phyloP scores from a whole-genome alignment of 2,329 filamentous ascomycete genomes.

The Botrytis pseudocinerea region DNA sequence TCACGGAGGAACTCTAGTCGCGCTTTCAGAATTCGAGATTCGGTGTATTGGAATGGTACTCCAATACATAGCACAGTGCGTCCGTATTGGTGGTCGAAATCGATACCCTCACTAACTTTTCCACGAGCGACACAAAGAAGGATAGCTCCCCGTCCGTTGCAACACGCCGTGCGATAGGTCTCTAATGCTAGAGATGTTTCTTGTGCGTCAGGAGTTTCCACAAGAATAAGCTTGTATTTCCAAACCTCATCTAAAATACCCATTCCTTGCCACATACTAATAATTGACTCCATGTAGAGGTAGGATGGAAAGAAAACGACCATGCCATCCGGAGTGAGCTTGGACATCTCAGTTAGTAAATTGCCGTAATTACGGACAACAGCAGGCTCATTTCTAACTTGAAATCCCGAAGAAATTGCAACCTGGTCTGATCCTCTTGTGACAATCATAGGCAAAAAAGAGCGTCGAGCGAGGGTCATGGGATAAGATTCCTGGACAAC shows the following conservation, averaged over 20 bases:
- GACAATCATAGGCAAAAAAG: slow-evolving; percentile 98
- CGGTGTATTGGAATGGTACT: slow-evolving; percentile 97
- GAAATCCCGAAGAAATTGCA: slow-evolving; percentile 88
- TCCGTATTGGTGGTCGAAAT: slow-evolving; percentile 98
- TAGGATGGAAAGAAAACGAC: slow-evolving; percentile 99
- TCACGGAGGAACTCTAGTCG: slow-evolving; percentile 94
- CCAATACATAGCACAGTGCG: slow-evolving; percentile 95
- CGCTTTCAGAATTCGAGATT: slow-evolving; percentile 94
- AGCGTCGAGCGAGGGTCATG: slow-evolving; percentile 91
- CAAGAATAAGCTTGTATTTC: slow-evolving; percentile 98
- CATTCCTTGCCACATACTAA: slow-evolving; percentile 99
- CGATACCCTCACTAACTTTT: slow-evolving; percentile 96
- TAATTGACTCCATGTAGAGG: slow-evolving; percentile 98
- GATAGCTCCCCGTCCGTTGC: slow-evolving; percentile 91
- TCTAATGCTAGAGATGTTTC: slow-evolving; percentile 94
- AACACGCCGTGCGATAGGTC: slow-evolving; percentile 95
- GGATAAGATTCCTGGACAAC: slow-evolving; percentile 96
- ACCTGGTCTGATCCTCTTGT: slow-evolving; percentile 93
- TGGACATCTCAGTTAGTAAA: slow-evolving; percentile 90
- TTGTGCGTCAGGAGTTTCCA: slow-evolving; percentile 96
- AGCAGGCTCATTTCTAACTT: slow-evolving; percentile 91
- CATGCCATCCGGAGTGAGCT: slow-evolving; percentile 92
- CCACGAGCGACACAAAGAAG: slow-evolving; percentile 93
- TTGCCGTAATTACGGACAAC: slow-evolving; percentile 98
- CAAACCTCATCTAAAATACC: slow-evolving; percentile 95